Base-by-base conservation (phyloP, 1,284 basidiomycete genomes). In the Coniophora puteana region DNA sequence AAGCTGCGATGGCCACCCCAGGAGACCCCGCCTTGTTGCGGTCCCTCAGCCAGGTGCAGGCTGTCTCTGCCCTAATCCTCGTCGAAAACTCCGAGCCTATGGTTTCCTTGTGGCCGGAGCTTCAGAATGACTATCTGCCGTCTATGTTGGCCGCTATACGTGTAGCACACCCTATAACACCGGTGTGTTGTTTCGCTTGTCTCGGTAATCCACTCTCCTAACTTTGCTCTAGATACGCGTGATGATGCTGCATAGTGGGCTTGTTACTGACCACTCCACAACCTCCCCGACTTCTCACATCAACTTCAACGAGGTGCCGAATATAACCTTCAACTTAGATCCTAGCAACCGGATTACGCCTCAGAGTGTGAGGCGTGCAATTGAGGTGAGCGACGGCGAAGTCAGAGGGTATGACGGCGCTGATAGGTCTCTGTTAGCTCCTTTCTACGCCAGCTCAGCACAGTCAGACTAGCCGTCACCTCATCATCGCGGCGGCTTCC, bases 11-110 rank as follows among this genome's bases (percentile, higher is more conserved):
- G n/a, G n/a, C n/a, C n/a, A n/a, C n/a, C n/a, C n/a, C n/a, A n/a
- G n/a, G n/a, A n/a, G 22, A 24, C 7, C 34, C 47, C 13, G 49
- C 51, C 23, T 61, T 71, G 48, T 66, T 68, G 54, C 52, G 55
- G 25, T 59, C 67, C 36, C 40, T 55, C 60, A 24, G 58, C 64
- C 12, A n/a, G n/a, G 62, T 65, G 25, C 69, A 71, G 46, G 65
- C 69, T 4, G 61, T 74, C 36, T 67, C 70, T 25, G 67, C 69
- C 35, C 66, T 82, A 36, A 58, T 84, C 47, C 67, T 84, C 46
- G 68, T 84, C 52, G 81, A 84, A 61, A 80, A 82, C 50, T 82
- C 80, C 0, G 58, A 59, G 23, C 55, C 58, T 4, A 75, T 82
- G 66, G 53, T 63, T 20, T 32, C 52, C 14, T 63, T 69, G 29